These are phyloP conservation scores for Heliamphora exappendiculata DNA, from an alignment of 148 eudicot species.

Conservation along the genomic window DNA sequence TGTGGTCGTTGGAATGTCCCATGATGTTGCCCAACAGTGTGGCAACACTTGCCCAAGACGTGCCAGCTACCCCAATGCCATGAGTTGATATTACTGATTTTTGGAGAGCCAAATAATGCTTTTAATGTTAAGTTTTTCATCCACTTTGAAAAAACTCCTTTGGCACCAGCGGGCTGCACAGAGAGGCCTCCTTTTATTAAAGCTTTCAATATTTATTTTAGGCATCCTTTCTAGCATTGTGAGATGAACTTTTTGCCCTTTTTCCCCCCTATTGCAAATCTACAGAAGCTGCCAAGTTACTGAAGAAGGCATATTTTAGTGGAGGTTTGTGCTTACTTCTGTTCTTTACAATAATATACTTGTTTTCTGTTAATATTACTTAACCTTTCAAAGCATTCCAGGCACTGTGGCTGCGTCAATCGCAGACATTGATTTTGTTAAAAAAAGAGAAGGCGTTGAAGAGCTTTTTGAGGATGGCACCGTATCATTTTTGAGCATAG, in stretches of 20 bases:
- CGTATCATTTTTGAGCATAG: conserved; percentile 73
- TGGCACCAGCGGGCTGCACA: neutral
- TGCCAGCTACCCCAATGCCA: neutral
- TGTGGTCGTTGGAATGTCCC: too few relatives aligned
- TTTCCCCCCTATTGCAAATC: conserved; percentile 13
- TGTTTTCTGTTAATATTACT: neutral
- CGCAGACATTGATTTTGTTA: conserved; percentile 83
- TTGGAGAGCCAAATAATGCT: neutral
- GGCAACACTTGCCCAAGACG: too few relatives aligned
- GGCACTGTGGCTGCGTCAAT: conserved; percentile 96
- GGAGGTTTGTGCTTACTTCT: conserved; percentile 56
- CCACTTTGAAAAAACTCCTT: neutral
- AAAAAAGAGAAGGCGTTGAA: conserved; percentile 75
- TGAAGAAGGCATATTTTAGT: conserved; percentile 86
- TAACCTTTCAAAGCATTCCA: conserved; percentile 21
- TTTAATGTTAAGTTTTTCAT: neutral
- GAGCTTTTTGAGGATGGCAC: conserved; percentile 92
- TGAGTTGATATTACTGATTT: neutral
- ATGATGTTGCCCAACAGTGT: too few relatives aligned
- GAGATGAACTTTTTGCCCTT: neutral
- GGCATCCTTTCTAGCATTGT: neutral
- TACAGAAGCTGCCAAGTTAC: conserved; percentile 75
- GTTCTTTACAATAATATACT: neutral
- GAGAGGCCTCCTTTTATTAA: neutral
- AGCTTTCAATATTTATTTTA: neutral